phyloP scores from a whole-genome alignment of 257 asterid genomes.

The Solanum stenotomum region DNA sequence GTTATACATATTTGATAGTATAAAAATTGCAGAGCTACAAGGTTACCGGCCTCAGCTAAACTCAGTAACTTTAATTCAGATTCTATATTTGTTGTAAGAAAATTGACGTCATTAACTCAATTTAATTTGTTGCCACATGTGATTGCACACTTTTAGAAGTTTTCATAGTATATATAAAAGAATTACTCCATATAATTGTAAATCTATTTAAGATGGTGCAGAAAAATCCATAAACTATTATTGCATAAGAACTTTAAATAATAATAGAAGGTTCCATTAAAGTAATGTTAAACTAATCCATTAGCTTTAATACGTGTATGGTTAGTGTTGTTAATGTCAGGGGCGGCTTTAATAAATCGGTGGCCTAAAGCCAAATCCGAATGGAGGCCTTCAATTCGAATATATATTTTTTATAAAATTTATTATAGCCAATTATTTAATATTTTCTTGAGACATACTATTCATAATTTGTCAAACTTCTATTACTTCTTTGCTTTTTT shows the following conservation, averaged over 20 bases:
- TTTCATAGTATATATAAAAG: neutral
- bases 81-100: neutral
- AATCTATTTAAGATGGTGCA: no score
- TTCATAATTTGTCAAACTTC: no score
- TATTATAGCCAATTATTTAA: no score
- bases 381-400: no score
- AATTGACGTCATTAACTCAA: neutral
- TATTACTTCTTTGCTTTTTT: no score
- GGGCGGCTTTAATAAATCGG: no score
- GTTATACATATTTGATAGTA: neutral
- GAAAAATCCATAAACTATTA: no score
- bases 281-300: neutral
- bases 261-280: neutral
- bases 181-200: neutral
- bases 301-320: neutral
- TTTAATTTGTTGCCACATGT: neutral
- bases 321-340: neutral
- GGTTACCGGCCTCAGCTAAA: neutral
- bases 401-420: no score
- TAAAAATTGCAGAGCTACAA: neutral
- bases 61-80: neutral
- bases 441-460: no score
- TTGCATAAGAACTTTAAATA: neutral
- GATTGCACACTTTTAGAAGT: neutral
- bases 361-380: no score